Evolutionary conservation across 768 basidiomycete genomes (phyloP), one percentile per base, ranked within the genome.

Genomic region (Sarcodon aspratus): DNA sequence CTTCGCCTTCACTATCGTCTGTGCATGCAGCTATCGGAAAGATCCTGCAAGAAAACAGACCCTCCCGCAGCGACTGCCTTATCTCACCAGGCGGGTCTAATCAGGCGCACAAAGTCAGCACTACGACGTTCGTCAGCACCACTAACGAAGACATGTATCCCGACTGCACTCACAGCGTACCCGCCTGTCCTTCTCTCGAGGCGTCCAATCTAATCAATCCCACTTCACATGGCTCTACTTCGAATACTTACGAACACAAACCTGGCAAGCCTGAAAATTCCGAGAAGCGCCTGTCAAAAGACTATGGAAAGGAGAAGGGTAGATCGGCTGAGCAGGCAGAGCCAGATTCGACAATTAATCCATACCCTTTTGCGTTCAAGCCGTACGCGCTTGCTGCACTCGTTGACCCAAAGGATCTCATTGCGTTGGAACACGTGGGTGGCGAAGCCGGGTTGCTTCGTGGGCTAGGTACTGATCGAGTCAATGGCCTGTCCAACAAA

Each of bases 381-480:
- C 89, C 94, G 0, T 76, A 73, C 52, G 69, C 74, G 46, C 80
- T 97, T 13, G 94, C 94, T 1, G 76, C 79, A 51, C 76, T 96
- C 48, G 79, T 98, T 36, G 94, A 98, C 61, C 92, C 93, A 9
- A 97, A 96, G 66, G 82, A 71, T 53, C 53, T 93, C 9, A 74
- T 82, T 2, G 61, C 71, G 11, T 74, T 99, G 33, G 69, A 69
- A 13, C 64, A 63, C 9, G 70, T 95, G 34, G 93, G 92, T 15
- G 96, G 96, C 37, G 68, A 74, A 7, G 55, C 69, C 0, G 78
- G 74, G 7, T 60, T 98, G 11, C 65, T 95, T 11, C 65, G 67
- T 1, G 85, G 89, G 6, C 75, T 98, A 7, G 89, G 89, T 10
- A 83, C 88, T 0, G 66, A 85, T 53, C 56, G 63, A 3, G 67